Base-by-base conservation (phyloP, 1,284 basidiomycete species). In the Dichomitus squalens region DNA sequence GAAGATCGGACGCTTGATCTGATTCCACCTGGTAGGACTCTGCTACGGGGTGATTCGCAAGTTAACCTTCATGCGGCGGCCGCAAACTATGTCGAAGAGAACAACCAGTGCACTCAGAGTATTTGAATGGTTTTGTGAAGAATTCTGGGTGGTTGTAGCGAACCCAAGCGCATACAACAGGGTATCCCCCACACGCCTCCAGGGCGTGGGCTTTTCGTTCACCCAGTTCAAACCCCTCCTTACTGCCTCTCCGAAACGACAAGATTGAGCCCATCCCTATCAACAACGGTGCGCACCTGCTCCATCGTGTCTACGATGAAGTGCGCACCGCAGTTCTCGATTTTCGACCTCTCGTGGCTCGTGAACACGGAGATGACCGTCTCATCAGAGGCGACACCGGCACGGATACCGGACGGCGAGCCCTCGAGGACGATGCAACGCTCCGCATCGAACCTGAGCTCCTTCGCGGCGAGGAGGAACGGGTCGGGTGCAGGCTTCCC, bases 281-380 rank as follows among this genome's bases (percentile, higher is more conserved):
- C 70, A 8, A 69, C 61, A 29, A 76, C 74, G 57, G 83, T 83
- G 12, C 54, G 61, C 31, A 87, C 76, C 59, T 75, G 73, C 60
- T 84, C 79, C 83, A 85, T 82, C 66, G 83, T 81, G 23, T n/a
- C n/a, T n/a, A n/a, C n/a, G n/a, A n/a, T n/a, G n/a, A n/a, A n/a
- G n/a, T n/a, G n/a, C n/a, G n/a, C n/a, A n/a, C n/a, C n/a, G n/a
- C n/a, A n/a, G n/a, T n/a, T n/a, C n/a, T n/a, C n/a, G n/a, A n/a
- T n/a, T 65, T 83, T 77, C 20, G 70, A 65, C 47, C 82, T 74
- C 66, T 80, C 77, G 65, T 84, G 88, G 72, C 79, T 86, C 64
- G 80, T 91, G 76, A 88, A 90, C 14, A 91, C 83, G 1, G 90
- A 89, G 61, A 92, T 85, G 57, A 90, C 88, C 8, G 81, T 88